Percentiles rank a stretch among this genome's conserved stretches.
Evolutionary conservation across 345 rosid species (phyloP).

Genomic region (Bruguiera sexangula): DNA sequence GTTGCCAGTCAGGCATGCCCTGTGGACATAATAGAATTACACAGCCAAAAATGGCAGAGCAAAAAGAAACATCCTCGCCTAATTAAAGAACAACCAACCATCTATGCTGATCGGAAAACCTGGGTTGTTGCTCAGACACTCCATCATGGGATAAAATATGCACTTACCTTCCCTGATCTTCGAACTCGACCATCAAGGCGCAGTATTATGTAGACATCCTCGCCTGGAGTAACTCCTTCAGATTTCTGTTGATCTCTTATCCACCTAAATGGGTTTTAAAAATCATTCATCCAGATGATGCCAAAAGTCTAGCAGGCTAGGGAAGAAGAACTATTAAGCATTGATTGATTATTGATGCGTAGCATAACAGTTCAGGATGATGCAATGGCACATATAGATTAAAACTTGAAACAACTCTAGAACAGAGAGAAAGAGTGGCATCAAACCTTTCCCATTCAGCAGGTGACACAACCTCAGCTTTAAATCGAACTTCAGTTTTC

Average conservation of each 20-base stretch:
- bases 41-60: background rate
- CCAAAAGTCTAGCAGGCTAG: conserved; percentile 6
- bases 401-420: background rate
- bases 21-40: conserved; percentile 18
- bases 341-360: background rate
- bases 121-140: too few species aligned
- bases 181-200: conserved; percentile 96
- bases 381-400: background rate
- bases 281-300: conserved; percentile 13
- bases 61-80: too few species aligned
- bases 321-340: background rate
- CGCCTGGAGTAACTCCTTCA: conserved; percentile 82
- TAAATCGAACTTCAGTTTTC: conserved; percentile 84
- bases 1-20: conserved; percentile 94
- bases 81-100: too few species aligned
- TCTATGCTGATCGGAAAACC: too few species aligned
- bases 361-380: background rate
- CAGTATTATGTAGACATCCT: conserved; percentile 80
- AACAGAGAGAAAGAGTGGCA: conserved; percentile 18
- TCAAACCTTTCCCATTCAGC: conserved; percentile 87
- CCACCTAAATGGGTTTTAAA: conserved; percentile 54
- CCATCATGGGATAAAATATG: background rate
- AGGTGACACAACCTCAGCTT: conserved; percentile 66
- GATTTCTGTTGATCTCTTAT: conserved; percentile 83
- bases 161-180: conserved; percentile 79